Conservation (phyloP, 2,329 filamentous ascomycete genomes). For the Fusarium nurragi region DNA sequence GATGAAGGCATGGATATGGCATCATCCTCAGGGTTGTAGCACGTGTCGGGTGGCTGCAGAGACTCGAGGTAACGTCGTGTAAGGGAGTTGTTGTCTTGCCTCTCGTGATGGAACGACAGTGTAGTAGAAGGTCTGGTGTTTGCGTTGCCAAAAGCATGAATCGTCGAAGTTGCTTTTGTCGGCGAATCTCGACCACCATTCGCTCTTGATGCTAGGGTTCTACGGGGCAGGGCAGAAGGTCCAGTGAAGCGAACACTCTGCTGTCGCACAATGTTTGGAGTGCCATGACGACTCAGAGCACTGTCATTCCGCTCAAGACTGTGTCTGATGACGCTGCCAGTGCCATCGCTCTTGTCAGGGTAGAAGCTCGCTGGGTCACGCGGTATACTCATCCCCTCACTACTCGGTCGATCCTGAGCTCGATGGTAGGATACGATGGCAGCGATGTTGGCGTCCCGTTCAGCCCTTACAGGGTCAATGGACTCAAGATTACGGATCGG, state of each 20-base stretch:
- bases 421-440: constrained; percentile 68
- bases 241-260: constrained; percentile 67
- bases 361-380: constrained; percentile 41
- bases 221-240: constrained; percentile 45
- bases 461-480: constrained; percentile 59
- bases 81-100: constrained; percentile 21
- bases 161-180: constrained; percentile 4
- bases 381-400: constrained; percentile 23
- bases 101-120: constrained; percentile 19
- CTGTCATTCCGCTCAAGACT: constrained; percentile 25
- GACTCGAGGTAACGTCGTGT: constrained; percentile 41
- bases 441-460: constrained; percentile 69
- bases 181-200: constrained; percentile 38
- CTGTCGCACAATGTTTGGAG: constrained; percentile 50
- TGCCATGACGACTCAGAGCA: constrained; percentile 33
- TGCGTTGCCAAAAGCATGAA: constrained; percentile 18
- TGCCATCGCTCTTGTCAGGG: constrained; percentile 35
- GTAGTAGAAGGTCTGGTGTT: constrained; percentile 31
- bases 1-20: constrained; percentile 59
- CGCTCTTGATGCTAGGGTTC: constrained; percentile 46
- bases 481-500: constrained; percentile 56
- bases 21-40: constrained; percentile 60
- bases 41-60: constrained; percentile 51
- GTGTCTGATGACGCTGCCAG: constrained; percentile 25
- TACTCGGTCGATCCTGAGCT: constrained; percentile 53